These are phyloP conservation scores for Rhizopus stolonifer DNA, from an alignment of 371 early-diverging fungal genomes.

Conservation along the genomic window DNA sequence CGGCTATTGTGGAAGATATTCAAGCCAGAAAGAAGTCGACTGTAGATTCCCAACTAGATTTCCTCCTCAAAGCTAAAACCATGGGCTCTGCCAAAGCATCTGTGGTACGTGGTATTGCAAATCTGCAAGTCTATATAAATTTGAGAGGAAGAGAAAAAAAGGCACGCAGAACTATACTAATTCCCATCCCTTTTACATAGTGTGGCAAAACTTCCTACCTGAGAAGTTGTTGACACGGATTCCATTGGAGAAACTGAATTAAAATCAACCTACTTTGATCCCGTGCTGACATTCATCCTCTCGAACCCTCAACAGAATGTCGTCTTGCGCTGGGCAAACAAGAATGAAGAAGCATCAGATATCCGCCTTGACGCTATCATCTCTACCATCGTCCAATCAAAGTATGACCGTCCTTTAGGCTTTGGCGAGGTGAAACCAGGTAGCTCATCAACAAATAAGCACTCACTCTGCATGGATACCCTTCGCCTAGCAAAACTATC, in stretches of 20 bases:
- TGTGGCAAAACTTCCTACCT: slow-evolving; percentile 8
- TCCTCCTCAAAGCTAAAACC: slow-evolving; percentile 4
- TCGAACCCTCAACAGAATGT: slow-evolving; percentile 1
- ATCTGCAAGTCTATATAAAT: slow-evolving; percentile 3
- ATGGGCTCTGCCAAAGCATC: slow-evolving; percentile 10
- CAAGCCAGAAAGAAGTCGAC: slow-evolving; percentile 4
- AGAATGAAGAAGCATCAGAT: slow-evolving; percentile 12
- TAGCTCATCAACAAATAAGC: slow-evolving; percentile 7
- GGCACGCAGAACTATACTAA: slow-evolving; percentile 2
- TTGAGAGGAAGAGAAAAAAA: neutral
- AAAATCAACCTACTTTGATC: slow-evolving; percentile 16
- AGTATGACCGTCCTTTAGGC: slow-evolving; percentile 7
- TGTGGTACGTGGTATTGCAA: slow-evolving; percentile 14
- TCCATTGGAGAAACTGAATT: slow-evolving; percentile 17
- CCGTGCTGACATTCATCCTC: slow-evolving; percentile 6
- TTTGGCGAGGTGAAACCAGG: slow-evolving; percentile 9
- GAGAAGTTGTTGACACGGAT: slow-evolving; percentile 16
- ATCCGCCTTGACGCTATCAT: slow-evolving; percentile 8
- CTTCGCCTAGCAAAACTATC: slow-evolving; percentile 7
- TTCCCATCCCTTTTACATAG: slow-evolving; percentile 8
- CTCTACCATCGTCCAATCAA: slow-evolving; percentile 9
- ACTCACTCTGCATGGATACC: slow-evolving; percentile 8
- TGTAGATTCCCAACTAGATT: slow-evolving; percentile 7
- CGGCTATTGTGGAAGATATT: slow-evolving; percentile 6
- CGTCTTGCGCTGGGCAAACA: slow-evolving; percentile 2